phyloP scores from a whole-genome alignment of 2,329 filamentous ascomycete genomes.

The Penicillium sp. region DNA sequence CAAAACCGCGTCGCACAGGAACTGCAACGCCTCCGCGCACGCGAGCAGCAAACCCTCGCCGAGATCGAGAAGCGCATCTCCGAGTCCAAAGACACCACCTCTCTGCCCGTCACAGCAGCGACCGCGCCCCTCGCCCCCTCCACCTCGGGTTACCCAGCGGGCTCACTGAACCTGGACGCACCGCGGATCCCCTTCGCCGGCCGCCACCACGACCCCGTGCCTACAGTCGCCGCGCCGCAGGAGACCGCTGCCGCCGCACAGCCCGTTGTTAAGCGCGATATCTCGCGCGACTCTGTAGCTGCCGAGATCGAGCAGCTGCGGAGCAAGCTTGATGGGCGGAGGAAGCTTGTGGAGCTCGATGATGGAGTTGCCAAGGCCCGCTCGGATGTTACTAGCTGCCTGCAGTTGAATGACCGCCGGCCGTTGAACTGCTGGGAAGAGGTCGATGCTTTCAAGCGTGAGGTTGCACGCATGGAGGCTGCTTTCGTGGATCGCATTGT shows the following conservation, averaged over 20 bases:
- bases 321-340: constrained; percentile 59
- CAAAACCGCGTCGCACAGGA: constrained; percentile 83
- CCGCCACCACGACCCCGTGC: constrained; percentile 32
- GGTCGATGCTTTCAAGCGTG: constrained; percentile 84
- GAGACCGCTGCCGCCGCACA: constrained; percentile 18
- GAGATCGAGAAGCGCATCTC: constrained; percentile 63
- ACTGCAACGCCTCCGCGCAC: constrained; percentile 72
- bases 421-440: constrained; percentile 94
- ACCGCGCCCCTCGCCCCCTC: constrained; percentile 23
- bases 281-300: constrained; percentile 53
- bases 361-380: constrained; percentile 71
- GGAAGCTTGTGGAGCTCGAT: constrained; percentile 63
- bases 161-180: constrained; percentile 41
- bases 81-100: constrained; percentile 34
- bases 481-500: constrained; percentile 80
- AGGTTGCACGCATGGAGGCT: constrained; percentile 82
- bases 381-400: constrained; percentile 72
- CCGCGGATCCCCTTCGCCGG: constrained; percentile 46
- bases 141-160: constrained; percentile 23
- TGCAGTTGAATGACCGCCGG: constrained; percentile 78
- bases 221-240: constrained; percentile 14
- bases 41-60: constrained; percentile 67
- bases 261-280: constrained; percentile 40
- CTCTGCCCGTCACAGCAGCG: constrained; percentile 27
- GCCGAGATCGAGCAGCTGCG: constrained; percentile 58